phyloP scores from a whole-genome alignment of 805 yeast genomes.

The Cyberlindnera americana region DNA sequence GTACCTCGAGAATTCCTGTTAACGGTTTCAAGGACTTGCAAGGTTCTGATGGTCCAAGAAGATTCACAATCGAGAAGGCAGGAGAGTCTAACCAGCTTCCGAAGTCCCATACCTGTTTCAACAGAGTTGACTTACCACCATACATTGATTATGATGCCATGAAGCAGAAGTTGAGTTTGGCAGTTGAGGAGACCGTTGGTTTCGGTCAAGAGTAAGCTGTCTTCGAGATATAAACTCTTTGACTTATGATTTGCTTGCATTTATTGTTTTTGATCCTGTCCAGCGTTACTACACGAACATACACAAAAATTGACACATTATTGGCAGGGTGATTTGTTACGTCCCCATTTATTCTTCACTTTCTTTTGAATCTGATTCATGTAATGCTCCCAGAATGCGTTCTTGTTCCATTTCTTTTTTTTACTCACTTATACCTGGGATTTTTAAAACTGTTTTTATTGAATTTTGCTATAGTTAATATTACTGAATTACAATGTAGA shows the following conservation, averaged over 20 bases:
- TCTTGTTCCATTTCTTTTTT: background rate
- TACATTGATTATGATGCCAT: conserved; percentile 79
- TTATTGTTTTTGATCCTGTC: background rate
- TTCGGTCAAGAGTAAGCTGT: conserved; percentile 83
- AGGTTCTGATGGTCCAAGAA: conserved; percentile 98
- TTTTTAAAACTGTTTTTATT: background rate
- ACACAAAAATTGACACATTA: background rate
- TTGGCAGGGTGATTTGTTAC: background rate
- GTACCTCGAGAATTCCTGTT: conserved; percentile 98
- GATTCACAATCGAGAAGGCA: conserved; percentile 97
- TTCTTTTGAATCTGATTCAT: no score
- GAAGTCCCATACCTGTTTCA: conserved; percentile 97
- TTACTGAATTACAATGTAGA: no score
- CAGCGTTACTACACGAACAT: background rate
- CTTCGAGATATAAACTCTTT: background rate
- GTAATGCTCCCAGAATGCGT: no score
- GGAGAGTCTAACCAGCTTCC: conserved; percentile 93
- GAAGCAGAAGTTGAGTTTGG: conserved; percentile 87
- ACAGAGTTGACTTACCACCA: conserved; percentile 97
- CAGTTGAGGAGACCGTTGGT: conserved; percentile 98
- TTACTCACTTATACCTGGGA: no score
- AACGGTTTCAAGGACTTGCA: conserved; percentile 98
- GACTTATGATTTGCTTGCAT: background rate
- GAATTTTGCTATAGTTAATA: no score
- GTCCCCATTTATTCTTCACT: background rate